These are phyloP conservation scores for Boletellus emodensis DNA, from an alignment of 768 basidiomycete species.

Conservation along the genomic window DNA sequence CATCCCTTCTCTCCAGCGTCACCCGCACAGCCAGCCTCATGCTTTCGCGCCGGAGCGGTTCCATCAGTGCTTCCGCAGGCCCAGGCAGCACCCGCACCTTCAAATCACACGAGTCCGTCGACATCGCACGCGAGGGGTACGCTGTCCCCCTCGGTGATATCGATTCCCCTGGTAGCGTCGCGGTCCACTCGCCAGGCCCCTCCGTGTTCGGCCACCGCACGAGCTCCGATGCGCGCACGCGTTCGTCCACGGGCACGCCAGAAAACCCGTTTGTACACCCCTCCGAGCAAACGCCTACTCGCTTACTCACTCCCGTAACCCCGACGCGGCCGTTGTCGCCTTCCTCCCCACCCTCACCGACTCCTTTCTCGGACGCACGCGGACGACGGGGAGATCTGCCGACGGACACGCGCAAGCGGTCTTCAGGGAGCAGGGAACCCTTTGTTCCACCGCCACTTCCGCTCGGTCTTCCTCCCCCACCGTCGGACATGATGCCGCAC, in stretches of 20 bases:
- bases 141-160: slow-evolving; percentile 53
- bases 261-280: slow-evolving; percentile 46
- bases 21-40: slow-evolving; percentile 57
- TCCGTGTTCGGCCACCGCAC: slow-evolving; percentile 14
- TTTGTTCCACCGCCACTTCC: slow-evolving; percentile 48
- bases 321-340: neutral
- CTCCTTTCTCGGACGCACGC: slow-evolving; percentile 39
- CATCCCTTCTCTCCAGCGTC: slow-evolving; percentile 56
- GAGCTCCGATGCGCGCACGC: slow-evolving; percentile 6
- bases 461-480: slow-evolving; percentile 53
- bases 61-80: slow-evolving; percentile 27
- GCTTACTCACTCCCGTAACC: neutral
- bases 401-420: neutral
- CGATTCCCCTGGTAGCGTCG: slow-evolving; percentile 38
- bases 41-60: slow-evolving; percentile 41
- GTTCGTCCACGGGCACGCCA: neutral
- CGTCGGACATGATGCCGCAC: slow-evolving; percentile 32
- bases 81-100: slow-evolving; percentile 40
- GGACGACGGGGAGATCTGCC: slow-evolving; percentile 5
- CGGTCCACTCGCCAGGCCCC: slow-evolving; percentile 28
- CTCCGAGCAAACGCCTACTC: slow-evolving; percentile 13
- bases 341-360: slow-evolving; percentile 9
- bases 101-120: slow-evolving; percentile 49
- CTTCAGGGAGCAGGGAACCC: slow-evolving; percentile 7
- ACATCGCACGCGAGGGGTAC: slow-evolving; percentile 30